These are phyloP conservation scores for Viscum album DNA, from an alignment of 177 flowering plant genomes.

Conservation along the genomic window DNA sequence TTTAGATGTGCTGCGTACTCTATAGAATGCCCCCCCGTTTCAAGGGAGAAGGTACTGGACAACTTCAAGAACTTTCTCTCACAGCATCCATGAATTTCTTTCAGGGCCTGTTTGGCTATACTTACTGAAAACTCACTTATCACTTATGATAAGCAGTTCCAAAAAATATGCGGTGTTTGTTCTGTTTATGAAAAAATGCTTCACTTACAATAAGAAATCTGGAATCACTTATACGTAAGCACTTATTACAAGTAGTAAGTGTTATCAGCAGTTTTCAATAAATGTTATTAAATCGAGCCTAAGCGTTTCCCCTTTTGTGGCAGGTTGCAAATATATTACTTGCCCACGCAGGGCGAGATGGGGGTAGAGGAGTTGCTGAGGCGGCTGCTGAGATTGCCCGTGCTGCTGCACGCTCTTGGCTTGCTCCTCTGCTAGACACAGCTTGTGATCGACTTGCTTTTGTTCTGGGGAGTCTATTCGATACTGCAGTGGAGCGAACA, in stretches of 20 bases:
- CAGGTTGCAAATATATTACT: slow-evolving; percentile 97
- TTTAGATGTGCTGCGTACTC: slow-evolving; percentile 93
- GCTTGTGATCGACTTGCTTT: slow-evolving; percentile 94
- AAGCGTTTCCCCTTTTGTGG: background rate
- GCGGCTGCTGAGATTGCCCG: slow-evolving; percentile 99
- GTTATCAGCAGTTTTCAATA: background rate
- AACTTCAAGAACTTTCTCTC: background rate
- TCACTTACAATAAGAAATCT: no score
- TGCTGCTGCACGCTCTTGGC: slow-evolving; percentile 88
- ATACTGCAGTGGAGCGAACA: slow-evolving; percentile 73
- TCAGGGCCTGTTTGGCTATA: no score
- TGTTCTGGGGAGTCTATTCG: slow-evolving; percentile 80
- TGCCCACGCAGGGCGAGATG: slow-evolving; percentile 92
- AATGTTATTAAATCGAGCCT: no score
- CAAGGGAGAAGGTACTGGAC: slow-evolving; percentile 76
- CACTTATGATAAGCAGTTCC: no score
- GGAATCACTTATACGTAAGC: no score
- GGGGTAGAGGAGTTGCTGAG: slow-evolving; percentile 59
- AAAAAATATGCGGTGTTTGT: no score
- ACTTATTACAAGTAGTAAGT: no score
- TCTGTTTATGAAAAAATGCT: no score
- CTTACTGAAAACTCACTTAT: no score
- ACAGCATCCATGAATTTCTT: no score
- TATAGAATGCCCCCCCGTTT: slow-evolving; percentile 80
- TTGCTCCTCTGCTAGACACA: slow-evolving; percentile 86